Base-by-base conservation (phyloP, 2,329 filamentous ascomycete genomes). In the Davidsoniella eucalypti region DNA sequence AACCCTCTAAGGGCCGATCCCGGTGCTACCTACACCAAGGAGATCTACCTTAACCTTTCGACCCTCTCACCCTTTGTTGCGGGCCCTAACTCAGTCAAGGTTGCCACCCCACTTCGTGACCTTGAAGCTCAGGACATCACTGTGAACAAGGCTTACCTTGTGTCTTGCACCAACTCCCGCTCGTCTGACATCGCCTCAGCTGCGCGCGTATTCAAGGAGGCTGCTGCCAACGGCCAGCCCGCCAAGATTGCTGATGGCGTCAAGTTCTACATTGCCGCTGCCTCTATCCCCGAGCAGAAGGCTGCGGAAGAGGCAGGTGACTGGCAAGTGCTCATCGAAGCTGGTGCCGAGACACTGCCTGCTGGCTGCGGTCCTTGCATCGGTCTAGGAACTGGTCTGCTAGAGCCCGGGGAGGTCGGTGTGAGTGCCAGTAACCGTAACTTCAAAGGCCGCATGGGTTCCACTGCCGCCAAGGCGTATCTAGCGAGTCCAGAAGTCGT, bases 381-480 rank as follows among this genome's bases (percentile, higher is more conserved):
- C 54, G 88, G 88, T 6, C 73, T 94, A 0, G 86, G 83, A 7
- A 61, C 59, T 10, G 88, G 88, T 37, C 70, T 94, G 0, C 72
- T 94, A 1, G 81, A 95, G 62, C 73, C 76, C 2, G 86, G 84
- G n/a, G 87, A 95, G 66, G 79, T 87, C 8, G 87, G 87, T 18
- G 88, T 95, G 57, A 80, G 73, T 54, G 85, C 87, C 0, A 80
- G 73, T 47, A 95, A 95, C 68, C 73, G 88, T 9, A 94, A 94
- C 64, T 95, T 88, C 70, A 87, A 88, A 64, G 88, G 87, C 0
- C 78, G 88, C 2, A 93, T 95, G 84, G 88, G 88, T 2, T 81
- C 75, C 12, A 78, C 75, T 2, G 77, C 84, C 4, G 84, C 87
- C 0, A 80, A 87, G 59, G 86, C 87, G 0, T 95, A 94, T 61